Base-by-base conservation (phyloP, 352 stramenopile species). In the Phytophthora sp. region DNA sequence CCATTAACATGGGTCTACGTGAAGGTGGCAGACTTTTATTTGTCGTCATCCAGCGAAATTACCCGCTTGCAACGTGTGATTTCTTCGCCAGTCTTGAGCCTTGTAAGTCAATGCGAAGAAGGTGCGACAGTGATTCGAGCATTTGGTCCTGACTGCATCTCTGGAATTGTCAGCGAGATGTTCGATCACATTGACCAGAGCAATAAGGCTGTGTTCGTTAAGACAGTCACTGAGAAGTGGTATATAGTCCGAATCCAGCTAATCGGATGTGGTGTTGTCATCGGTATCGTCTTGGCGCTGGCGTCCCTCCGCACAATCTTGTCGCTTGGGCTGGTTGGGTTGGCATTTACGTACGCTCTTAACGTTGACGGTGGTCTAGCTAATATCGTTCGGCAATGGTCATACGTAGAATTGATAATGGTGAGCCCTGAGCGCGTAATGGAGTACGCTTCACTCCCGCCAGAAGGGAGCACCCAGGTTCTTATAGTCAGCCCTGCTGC, bases 1-100 rank as follows among this genome's bases (percentile, higher is more conserved):
- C 87, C 87, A 18, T 70, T 96, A 11, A 60, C 74, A n/a, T 91
- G 87, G 35, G 46, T 87, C 3, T 97, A 96, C 64, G 79, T 89
- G 4, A 50, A 62, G 24, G 26, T 76, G 1, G 55, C 66, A 3
- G 37, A 56, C 6, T 66, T 78, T 31, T 76, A 76, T 34, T 39
- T 79, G 18, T 49, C 27, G 10, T 66, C 66, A 5, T 69, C 61
- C 0, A 55, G 66, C 18, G 66, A 76, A 30, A 41, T 79, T 0
- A 53, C 32, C 15, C 70, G 61, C 2, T 50, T 78, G 23, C 38
- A 34, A 9, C 60, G 50, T 11, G 58, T 66, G 1, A 21, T 64
- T 10, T 46, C 34, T 2, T 70, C 70, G 7, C 70, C 70, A 11
- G 61, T 75, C 20, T 55, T 78, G 20, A 76, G 39, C 18, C 26